Conservation (phyloP, 352 stramenopile species). For the Globisporangium cederbergense region DNA sequence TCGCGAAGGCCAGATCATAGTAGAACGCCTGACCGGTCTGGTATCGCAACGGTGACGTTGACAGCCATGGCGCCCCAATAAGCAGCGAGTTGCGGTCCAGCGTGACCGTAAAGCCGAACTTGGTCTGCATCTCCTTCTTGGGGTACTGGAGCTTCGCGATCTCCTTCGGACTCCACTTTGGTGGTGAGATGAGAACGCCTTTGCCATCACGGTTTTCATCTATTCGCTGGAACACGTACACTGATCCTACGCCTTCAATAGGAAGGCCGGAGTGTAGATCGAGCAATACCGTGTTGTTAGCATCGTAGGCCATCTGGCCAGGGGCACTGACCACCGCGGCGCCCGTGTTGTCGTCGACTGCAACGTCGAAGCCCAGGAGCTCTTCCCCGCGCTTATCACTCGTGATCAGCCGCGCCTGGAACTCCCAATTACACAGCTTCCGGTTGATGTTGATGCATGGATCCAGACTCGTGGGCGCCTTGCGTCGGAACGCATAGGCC, state of each 20-base stretch:
- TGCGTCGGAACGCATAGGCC: conserved; percentile 78
- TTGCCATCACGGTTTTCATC: conserved; percentile 70
- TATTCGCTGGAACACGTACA: conserved; percentile 64
- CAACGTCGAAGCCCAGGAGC: conserved; percentile 84
- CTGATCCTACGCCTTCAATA: conserved; percentile 48
- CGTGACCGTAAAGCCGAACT: conserved; percentile 53
- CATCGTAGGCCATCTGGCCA: conserved; percentile 66
- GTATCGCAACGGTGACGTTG: conserved; percentile 32
- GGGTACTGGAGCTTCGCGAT: conserved; percentile 75
- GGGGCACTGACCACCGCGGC: conserved; percentile 80
- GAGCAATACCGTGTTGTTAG: conserved; percentile 74
- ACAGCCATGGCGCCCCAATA: conserved; percentile 56
- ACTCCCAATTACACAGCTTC: conserved; percentile 80
- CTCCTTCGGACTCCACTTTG: conserved; percentile 70
- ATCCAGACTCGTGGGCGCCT: conserved; percentile 45
- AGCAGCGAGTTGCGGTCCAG: conserved; percentile 56
- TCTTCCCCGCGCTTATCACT: conserved; percentile 89
- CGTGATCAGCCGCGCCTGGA: conserved; percentile 82
- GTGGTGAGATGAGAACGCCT: conserved; percentile 51
- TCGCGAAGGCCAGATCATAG: conserved; percentile 57
- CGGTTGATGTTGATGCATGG: conserved; percentile 65
- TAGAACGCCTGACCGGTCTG: conserved; percentile 57
- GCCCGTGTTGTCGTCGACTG: conserved; percentile 76
- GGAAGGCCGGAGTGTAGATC: conserved; percentile 23
- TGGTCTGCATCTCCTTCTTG: conserved; percentile 51